Conservation (phyloP, 1,284 basidiomycete species). For the Inonotus obliquus region DNA sequence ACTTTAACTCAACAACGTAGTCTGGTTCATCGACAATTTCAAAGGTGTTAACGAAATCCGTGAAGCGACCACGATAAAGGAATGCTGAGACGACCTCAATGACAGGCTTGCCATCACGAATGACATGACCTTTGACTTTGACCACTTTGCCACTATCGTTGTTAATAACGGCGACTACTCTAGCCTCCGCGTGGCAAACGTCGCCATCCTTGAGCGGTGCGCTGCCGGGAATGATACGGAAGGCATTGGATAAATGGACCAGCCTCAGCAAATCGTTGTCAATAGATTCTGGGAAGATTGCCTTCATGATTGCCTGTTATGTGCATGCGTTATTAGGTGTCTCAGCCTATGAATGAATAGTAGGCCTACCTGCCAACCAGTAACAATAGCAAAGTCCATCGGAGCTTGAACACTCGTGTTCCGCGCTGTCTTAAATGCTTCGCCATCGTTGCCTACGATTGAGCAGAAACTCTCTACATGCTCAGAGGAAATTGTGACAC, state of each 20-base stretch:
- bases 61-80: constrained; percentile 94
- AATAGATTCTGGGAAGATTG: constrained; percentile 89
- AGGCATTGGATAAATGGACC: constrained; percentile 95
- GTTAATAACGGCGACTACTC: constrained; percentile 87
- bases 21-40: constrained; percentile 88
- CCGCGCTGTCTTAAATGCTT: constrained; percentile 80
- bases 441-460: constrained; percentile 90
- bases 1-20: constrained; percentile 75
- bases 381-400: constrained; percentile 99
- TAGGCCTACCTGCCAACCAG: constrained; percentile 85
- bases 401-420: constrained; percentile 76
- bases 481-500: constrained; percentile 71
- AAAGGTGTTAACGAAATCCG: constrained; percentile 94
- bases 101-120: constrained; percentile 71
- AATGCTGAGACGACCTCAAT: constrained; percentile 95
- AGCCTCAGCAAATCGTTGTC: constrained; percentile 94
- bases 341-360: background rate
- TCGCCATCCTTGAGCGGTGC: constrained; percentile 82
- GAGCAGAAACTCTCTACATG: constrained; percentile 89
- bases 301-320: constrained; percentile 87
- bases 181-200: constrained; percentile 85
- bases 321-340: background rate
- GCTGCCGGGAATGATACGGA: constrained; percentile 81
- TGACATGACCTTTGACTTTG: constrained; percentile 85
- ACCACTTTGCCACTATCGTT: constrained; percentile 91